phyloP scores from a whole-genome alignment of 73 alveolate species.

The Blepharisma japonicum region DNA sequence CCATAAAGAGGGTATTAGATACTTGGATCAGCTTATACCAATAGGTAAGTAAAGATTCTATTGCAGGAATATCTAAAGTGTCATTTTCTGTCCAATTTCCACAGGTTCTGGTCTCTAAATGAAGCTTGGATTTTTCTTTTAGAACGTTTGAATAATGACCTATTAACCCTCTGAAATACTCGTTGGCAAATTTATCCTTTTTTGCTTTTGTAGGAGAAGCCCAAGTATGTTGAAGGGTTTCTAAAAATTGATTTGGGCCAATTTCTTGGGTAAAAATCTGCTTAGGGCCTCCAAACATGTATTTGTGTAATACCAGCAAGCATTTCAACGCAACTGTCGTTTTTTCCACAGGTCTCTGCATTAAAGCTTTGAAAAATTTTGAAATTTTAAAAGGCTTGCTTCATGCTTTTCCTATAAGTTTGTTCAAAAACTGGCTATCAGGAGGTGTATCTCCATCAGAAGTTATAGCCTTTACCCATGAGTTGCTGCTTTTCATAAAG shows the following conservation, averaged over 20 bases:
- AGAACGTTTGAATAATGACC: background rate
- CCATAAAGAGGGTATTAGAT: background rate
- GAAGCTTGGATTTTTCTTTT: background rate
- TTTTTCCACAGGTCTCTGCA: slow-evolving; percentile 13
- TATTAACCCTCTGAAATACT: background rate
- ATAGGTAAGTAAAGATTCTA: background rate
- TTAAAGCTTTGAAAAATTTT: slow-evolving; percentile 1
- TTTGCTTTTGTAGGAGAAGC: background rate
- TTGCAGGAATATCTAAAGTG: background rate
- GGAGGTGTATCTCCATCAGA: background rate
- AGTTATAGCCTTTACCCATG: slow-evolving; percentile 11
- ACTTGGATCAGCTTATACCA: background rate
- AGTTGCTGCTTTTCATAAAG: background rate
- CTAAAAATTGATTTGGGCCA: background rate
- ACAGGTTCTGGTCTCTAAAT: background rate
- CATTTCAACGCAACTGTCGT: background rate
- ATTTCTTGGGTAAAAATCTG: background rate
- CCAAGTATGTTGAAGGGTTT: background rate
- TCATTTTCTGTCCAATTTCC: background rate
- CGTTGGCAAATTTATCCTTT: background rate
- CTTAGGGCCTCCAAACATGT: background rate
- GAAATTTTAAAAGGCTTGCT: background rate
- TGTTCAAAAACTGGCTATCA: background rate
- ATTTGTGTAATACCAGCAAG: background rate
- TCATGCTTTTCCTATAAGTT: slow-evolving; percentile 9